Evolutionary conservation across 179 eudicot species (phyloP).

Genomic region (Patellifolia procumbens): DNA sequence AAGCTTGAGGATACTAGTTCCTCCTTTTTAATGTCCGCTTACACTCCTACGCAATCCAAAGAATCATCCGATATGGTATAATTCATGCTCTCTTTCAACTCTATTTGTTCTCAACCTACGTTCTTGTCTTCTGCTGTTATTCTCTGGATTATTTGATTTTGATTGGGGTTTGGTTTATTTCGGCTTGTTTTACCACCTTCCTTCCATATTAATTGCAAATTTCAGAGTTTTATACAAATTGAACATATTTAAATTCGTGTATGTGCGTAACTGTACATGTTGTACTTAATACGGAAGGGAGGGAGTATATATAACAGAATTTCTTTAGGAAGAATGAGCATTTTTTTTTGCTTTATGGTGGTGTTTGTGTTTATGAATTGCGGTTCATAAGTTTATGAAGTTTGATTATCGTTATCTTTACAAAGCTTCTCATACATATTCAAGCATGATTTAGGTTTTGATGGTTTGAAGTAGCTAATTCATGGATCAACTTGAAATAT

Average conservation of each 20-base stretch:
- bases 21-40: conserved; percentile 12
- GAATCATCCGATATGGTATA: conserved; percentile 21
- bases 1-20: not conserved
- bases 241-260: too few species aligned
- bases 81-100: not conserved
- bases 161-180: not conserved
- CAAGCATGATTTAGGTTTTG: not conserved
- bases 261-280: too few species aligned
- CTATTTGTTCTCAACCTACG: too few species aligned
- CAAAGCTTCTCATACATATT: not conserved
- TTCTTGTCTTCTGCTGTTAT: not conserved
- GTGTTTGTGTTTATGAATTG: not conserved
- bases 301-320: too few species aligned
- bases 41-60: conserved; percentile 13
- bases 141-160: not conserved
- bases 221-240: too few species aligned
- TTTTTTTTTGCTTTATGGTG: not conserved
- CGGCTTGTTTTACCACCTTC: not conserved
- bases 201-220: not conserved
- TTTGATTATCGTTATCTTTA: not conserved
- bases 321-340: too few species aligned
- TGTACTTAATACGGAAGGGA: too few species aligned
- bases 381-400: not conserved
- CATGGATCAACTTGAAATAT: not conserved
- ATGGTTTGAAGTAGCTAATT: not conserved